Conservation (phyloP, 805 yeast species). For the Cyberlindnera maclurae region DNA sequence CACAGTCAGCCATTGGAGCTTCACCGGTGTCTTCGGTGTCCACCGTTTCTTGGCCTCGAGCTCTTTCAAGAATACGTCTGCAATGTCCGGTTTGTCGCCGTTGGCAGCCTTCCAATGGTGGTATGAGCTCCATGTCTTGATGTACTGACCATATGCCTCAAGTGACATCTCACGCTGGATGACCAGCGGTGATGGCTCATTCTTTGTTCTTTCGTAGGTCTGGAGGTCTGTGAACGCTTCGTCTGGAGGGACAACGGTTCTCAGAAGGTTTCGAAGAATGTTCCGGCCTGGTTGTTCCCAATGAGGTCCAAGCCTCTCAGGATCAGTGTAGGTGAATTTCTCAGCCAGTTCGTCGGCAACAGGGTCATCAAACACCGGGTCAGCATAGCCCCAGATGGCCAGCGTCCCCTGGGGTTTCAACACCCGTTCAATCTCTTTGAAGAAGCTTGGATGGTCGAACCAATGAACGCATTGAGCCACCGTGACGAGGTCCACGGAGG, state of each 20-base stretch:
- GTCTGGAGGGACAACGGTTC: constrained; percentile 36
- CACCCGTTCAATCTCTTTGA: constrained; percentile 39
- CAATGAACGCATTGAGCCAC: constrained; percentile 90
- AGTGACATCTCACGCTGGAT: constrained; percentile 36
- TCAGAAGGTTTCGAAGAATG: constrained; percentile 38
- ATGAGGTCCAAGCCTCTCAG: constrained; percentile 48
- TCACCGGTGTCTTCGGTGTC: constrained; percentile 33
- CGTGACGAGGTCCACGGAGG: constrained; percentile 54
- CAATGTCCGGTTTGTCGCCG: constrained; percentile 26
- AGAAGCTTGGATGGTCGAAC: constrained; percentile 55
- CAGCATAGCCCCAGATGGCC: constrained; percentile 75
- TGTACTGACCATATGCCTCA: constrained; percentile 41
- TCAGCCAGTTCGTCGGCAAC: constrained; percentile 47
- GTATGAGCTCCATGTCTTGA: constrained; percentile 66
- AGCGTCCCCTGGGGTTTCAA: constrained; percentile 60
- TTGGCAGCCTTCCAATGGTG: constrained; percentile 43
- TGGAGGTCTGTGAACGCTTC: constrained; percentile 35
- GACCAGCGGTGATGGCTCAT: constrained; percentile 19
- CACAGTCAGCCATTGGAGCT: constrained; percentile 43
- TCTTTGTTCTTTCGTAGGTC: constrained; percentile 19
- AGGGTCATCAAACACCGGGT: constrained; percentile 52
- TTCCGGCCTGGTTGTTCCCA: constrained; percentile 86
- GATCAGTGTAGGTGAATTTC: constrained; percentile 45
- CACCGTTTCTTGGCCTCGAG: constrained; percentile 39
- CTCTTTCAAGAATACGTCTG: constrained; percentile 28